Evolutionary conservation across 169 alveolate genomes (phyloP), one percentile per base, ranked within the genome.

Genomic region (Plasmodium reichenowi): DNA sequence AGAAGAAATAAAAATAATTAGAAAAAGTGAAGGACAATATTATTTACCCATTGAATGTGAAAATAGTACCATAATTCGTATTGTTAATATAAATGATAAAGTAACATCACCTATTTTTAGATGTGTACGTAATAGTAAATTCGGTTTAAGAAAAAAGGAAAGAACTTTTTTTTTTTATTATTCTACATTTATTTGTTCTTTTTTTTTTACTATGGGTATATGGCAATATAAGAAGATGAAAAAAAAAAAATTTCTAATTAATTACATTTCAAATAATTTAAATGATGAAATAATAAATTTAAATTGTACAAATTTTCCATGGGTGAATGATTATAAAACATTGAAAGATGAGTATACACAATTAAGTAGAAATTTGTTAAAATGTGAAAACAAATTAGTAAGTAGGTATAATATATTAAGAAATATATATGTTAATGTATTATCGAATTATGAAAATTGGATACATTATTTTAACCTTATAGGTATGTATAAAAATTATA

Each of bases 71-170:
- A 89, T 94, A n/a, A 93, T 95, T 48, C 92, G 96, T 38, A 72
- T 95, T 26, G 94, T 95, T 15, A 87, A 94, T 50, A 88, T 93
- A 48, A 72, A 80, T 26, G 91, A 91, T 64, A 93, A 87, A 9
- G 96, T 94, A 15, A 89, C 96, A 2, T 93, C 96, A 15, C 97
- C 97, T 3, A 95, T 95, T 5, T 80, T 92, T 66, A 74, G 94
- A 22, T 74, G 96, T 20, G 93, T 94, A 9, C 93, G 89, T 60
- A 93, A 72, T 88, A 93, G 97, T 60, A 96, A 95, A 83, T 96
- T 93, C 50, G 98, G 98, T 24, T 83, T 96, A 63, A 94, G 97
- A 38, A 92, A 93, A 74, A 95, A 93, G 10, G 98, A 96, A 92
- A 88, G 92, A 68, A 88, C 91, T 74, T 80, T 80, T 58, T 80